Conservation (phyloP, 352 stramenopile genomes). For the Phytophthora pini region DNA sequence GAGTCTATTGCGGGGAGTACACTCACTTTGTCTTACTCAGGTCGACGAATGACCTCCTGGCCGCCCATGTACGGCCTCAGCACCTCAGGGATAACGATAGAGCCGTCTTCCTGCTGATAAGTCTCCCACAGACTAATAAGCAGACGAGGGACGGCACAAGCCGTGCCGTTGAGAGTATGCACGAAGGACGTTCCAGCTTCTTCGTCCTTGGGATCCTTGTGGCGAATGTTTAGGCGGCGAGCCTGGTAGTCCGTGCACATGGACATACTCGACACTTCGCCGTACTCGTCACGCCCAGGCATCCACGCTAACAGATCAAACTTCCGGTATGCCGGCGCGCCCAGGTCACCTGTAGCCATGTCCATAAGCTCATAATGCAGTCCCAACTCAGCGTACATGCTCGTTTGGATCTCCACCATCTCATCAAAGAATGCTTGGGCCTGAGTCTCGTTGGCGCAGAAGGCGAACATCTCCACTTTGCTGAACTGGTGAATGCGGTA, state of each 20-base stretch:
- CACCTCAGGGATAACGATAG: slow-evolving; percentile 78
- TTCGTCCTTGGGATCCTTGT: slow-evolving; percentile 70
- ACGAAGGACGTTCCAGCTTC: slow-evolving; percentile 66
- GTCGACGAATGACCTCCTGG: slow-evolving; percentile 63
- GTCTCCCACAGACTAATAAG: slow-evolving; percentile 89
- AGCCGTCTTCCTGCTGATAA: slow-evolving; percentile 82
- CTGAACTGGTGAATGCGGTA: slow-evolving; percentile 93
- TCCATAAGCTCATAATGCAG: slow-evolving; percentile 85
- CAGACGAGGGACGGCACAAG: slow-evolving; percentile 79
- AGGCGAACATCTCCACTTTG: slow-evolving; percentile 92
- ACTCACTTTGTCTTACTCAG: slow-evolving; percentile 27
- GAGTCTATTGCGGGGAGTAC: slow-evolving; percentile 22
- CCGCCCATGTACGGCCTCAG: slow-evolving; percentile 84
- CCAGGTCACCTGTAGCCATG: slow-evolving; percentile 86
- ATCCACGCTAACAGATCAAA: slow-evolving; percentile 91
- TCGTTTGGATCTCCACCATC: slow-evolving; percentile 80
- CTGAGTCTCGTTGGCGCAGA: slow-evolving; percentile 74
- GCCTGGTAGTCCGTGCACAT: slow-evolving; percentile 93
- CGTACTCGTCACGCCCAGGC: slow-evolving; percentile 77
- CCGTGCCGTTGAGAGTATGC: slow-evolving; percentile 90
- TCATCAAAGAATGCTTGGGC: slow-evolving; percentile 77
- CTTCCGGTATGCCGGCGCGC: slow-evolving; percentile 84
- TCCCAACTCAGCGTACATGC: slow-evolving; percentile 79
- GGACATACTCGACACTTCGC: slow-evolving; percentile 87
- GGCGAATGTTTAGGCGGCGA: slow-evolving; percentile 86